Evolutionary conservation across 106 monocot species (phyloP), one percentile per base, ranked within the genome.

Genomic region (Phalaenopsis aphrodite): DNA sequence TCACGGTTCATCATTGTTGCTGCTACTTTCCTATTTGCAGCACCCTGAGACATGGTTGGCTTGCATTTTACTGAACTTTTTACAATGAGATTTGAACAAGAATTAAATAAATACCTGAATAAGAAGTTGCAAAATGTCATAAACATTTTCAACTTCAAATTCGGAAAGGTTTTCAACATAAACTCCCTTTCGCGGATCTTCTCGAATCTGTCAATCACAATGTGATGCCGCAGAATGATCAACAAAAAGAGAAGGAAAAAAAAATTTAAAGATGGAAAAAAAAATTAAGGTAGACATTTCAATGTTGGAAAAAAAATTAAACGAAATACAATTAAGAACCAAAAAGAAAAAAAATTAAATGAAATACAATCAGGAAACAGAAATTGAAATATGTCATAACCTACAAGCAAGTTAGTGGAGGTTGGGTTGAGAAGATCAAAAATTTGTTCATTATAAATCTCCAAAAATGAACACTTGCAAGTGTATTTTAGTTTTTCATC

Each of bases 391-490:
- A 48, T 42, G 47, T 57, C 24, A 88, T 36, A 80, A 82, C 87
- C 78, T 79, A 97, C 96, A 69, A 90, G 87, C 71, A 97, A 83
- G 84, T 97, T 97, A 47, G 88, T 90, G 67, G 92, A 92, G 47
- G 90, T 90, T 80, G 96, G 93, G n/a, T 97, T 90, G 81, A 97
- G 92, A 78, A 97, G 96, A 86, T 97, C 96, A 45, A 90, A 88
- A 74, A 97, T 97, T 80, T 97, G 96, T 87, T 97, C 96, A 82
- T 97, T 97, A 75, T 97, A 94, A 78, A 97, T 97, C 80, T 97
- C 96, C 47, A 97, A 75, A 56, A 97, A 97, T 10, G 96, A 97
- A 85, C 96, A 97, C 78, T 85, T 94, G 86, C 96, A 97, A 64
- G 55, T 90, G 82, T 97, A 97, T 85, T 84, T 92, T 8, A 97